Base-by-base conservation (phyloP, 2,329 filamentous ascomycete genomes). In the Claviceps africana region DNA sequence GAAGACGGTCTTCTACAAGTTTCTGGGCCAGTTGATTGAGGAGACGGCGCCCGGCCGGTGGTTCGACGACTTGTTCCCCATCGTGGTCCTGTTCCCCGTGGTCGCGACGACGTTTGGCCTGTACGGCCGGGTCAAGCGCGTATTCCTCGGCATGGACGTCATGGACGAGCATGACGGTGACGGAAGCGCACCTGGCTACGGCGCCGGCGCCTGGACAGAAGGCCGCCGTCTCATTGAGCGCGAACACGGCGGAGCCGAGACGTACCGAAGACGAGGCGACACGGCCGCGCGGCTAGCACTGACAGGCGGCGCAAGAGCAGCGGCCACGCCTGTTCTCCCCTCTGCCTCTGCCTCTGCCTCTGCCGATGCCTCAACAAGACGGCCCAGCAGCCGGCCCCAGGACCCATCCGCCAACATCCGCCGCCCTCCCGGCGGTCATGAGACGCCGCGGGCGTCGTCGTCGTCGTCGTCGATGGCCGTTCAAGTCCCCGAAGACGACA, bases 181-280 rank as follows among this genome's bases (percentile, higher is more conserved):
- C 21, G 81, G 82, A 28, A 79, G 79, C 48, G 72, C 75, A 7
- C 73, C 73, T 2, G 79, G 78, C 3, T 88, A 85, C 57, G 88
- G 88, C 15, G 82, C 83, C 1, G 88, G 87, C 1, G 85, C 84
- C 1, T 97, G 91, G 93, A 81, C 90, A 47, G 93, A 97, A 69
- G 93, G 93, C 3, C 79, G 88, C 49, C 85, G 90, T 48, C 77
- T 98, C 30, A 95, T 98, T 56, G 88, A 95, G 56, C 81, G 88
- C 30, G 93, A 97, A 64, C 68, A 90, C 8, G 81, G 83, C 54
- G 84, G 85, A 15, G 77, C 75, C 37, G 77, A 78, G 3, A 73
- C 77, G 43, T 68, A 76, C 48, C 70, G 74, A 54, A 70, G 75
- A 48, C 69, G 74, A 19, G 69, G 73, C 37, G 70, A 73, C 48